Evolutionary conservation across 2,329 filamentous ascomycete species (phyloP).

Genomic region (Metarhizium rileyi): DNA sequence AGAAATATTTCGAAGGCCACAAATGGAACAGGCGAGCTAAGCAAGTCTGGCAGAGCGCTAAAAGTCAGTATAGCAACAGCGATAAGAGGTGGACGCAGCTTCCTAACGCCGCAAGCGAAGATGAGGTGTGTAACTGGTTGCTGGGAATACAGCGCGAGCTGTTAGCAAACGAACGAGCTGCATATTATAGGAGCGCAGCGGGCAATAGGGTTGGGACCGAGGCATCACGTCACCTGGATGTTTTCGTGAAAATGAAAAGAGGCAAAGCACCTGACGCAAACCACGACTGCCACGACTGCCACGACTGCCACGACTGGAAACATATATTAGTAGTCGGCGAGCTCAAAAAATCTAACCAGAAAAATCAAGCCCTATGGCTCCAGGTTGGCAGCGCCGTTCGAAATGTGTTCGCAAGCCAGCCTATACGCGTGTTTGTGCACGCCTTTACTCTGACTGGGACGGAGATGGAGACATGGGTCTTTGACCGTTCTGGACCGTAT

Average conservation of each 20-base stretch:
- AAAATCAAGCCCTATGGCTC: slow-evolving; percentile 2
- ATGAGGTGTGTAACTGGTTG: neutral
- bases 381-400: slow-evolving; percentile 1
- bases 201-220: slow-evolving; percentile 1
- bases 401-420: slow-evolving; percentile 3
- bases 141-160: neutral
- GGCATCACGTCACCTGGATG: neutral
- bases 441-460: slow-evolving; percentile 1
- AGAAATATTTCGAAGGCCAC: too few species aligned
- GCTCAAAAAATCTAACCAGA: slow-evolving; percentile 1
- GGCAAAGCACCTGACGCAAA: neutral
- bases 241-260: neutral
- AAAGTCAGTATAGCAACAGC: too few species aligned
- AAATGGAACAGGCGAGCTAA: too few species aligned
- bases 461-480: slow-evolving; percentile 3
- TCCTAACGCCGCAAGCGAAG: slow-evolving; percentile 1
- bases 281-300: neutral
- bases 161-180: neutral
- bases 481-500: slow-evolving; percentile 6
- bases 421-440: neutral
- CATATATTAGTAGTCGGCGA: neutral
- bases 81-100: slow-evolving; percentile 1
- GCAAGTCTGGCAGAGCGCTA: too few species aligned
- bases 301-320: neutral
- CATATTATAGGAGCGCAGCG: slow-evolving; percentile 1